Evolutionary conservation across 2,329 filamentous ascomycete species (phyloP).

Genomic region (Lachnellula subtilissima): DNA sequence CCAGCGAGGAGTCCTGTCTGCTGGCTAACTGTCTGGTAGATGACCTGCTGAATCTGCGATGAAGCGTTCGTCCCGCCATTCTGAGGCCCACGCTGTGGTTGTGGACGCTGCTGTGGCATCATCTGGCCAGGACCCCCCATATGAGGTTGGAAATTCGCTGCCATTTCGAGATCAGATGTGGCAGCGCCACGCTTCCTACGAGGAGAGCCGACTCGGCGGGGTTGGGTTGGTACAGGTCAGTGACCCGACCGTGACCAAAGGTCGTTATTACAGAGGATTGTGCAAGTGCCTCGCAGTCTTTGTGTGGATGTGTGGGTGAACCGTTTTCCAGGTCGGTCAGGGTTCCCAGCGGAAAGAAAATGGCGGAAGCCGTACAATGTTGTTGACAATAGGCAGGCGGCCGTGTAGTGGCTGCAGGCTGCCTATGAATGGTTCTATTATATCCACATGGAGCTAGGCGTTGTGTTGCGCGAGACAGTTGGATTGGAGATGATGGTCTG

Average conservation of each 20-base stretch:
- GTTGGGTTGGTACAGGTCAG: constrained; percentile 14
- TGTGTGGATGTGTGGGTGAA: not conserved
- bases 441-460: constrained; percentile 25
- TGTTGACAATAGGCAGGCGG: constrained; percentile 25
- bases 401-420: constrained; percentile 25
- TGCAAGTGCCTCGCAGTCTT: constrained; percentile 5
- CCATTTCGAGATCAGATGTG: constrained; percentile 27
- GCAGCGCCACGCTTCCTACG: constrained; percentile 24
- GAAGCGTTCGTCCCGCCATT: constrained; percentile 8
- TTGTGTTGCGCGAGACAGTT: constrained; percentile 23
- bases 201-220: constrained; percentile 15
- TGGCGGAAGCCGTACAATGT: constrained; percentile 11
- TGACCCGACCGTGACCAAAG: constrained; percentile 19
- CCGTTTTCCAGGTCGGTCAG: not conserved
- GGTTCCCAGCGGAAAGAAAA: constrained; percentile 6
- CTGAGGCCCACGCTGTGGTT: constrained; percentile 18
- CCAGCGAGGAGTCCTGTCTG: constrained; percentile 24
- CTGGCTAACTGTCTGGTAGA: constrained; percentile 21
- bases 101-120: constrained; percentile 27
- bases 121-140: constrained; percentile 26
- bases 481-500: constrained; percentile 14
- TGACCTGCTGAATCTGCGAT: constrained; percentile 25
- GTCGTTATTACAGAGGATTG: constrained; percentile 2
- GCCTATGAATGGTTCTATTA: constrained; percentile 21
- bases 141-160: constrained; percentile 30